These are phyloP conservation scores for Dioszegia hungarica DNA, from an alignment of 768 basidiomycete genomes.

Conservation along the genomic window DNA sequence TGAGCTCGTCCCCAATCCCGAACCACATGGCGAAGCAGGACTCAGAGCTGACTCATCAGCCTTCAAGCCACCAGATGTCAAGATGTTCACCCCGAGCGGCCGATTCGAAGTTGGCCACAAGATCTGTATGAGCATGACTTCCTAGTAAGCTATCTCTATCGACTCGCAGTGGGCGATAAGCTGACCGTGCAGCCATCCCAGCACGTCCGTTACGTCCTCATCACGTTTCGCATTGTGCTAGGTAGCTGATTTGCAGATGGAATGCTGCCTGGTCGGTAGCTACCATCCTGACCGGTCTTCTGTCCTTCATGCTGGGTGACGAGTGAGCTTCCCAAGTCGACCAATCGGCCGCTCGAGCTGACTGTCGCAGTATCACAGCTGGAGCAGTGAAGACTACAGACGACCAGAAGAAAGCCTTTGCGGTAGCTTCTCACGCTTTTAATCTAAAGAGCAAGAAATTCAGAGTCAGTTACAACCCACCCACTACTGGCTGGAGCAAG, in stretches of 20 bases:
- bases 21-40: background rate
- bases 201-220: conserved; percentile 25
- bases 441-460: conserved; percentile 76
- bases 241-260: conserved; percentile 31
- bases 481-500: background rate
- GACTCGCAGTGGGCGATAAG: background rate
- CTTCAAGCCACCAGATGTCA: conserved; percentile 95
- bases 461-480: conserved; percentile 45
- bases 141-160: conserved; percentile 34
- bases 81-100: conserved; percentile 58
- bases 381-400: conserved; percentile 79
- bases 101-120: conserved; percentile 54
- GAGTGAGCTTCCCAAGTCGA: conserved; percentile 18
- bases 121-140: conserved; percentile 91
- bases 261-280: conserved; percentile 48
- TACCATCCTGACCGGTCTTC: conserved; percentile 79
- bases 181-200: conserved; percentile 32
- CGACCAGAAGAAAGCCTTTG: conserved; percentile 70
- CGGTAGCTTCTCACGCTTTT: conserved; percentile 75
- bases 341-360: background rate
- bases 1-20: conserved; percentile 15
- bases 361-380: conserved; percentile 66
- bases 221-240: background rate
- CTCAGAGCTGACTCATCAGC: too few species aligned
- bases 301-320: conserved; percentile 41